A percentile compares a stretch with the other conserved stretches of the same genome.
phyloP scores from a whole-genome alignment of 768 basidiomycete species.

The Russula sp. region DNA sequence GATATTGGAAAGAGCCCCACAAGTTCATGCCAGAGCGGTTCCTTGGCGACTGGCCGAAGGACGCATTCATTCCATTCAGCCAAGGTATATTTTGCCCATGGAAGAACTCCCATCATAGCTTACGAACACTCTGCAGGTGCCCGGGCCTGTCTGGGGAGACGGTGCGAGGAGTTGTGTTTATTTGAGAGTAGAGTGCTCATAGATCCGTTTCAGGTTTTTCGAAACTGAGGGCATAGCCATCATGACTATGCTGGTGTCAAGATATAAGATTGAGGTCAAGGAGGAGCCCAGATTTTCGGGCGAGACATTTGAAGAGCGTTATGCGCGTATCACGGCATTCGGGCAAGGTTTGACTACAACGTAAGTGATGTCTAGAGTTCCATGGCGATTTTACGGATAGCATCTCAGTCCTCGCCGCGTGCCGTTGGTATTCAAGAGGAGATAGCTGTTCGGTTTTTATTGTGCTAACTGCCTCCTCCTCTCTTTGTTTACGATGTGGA shows the following conservation, averaged over 20 bases:
- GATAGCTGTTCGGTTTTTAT: not conserved
- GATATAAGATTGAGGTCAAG: slow-evolving; percentile 48
- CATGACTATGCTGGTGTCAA: slow-evolving; percentile 45
- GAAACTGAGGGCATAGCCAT: slow-evolving; percentile 50
- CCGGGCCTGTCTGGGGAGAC: not conserved
- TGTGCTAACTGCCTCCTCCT: no score
- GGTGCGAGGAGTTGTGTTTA: not conserved
- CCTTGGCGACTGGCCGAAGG: slow-evolving; percentile 36
- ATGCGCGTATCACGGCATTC: slow-evolving; percentile 29
- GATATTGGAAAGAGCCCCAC: slow-evolving; percentile 54
- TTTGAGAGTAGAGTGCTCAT: no score
- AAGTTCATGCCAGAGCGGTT: slow-evolving; percentile 44
- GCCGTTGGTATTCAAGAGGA: slow-evolving; percentile 30
- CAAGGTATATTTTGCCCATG: slow-evolving; percentile 18
- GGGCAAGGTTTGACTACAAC: slow-evolving; percentile 6
- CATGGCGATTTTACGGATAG: no score
- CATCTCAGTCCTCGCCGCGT: slow-evolving; percentile 24
- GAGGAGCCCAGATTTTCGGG: slow-evolving; percentile 47
- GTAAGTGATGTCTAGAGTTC: slow-evolving; percentile 4
- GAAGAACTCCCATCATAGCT: not conserved
- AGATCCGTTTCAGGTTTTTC: slow-evolving; percentile 32
- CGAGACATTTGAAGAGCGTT: slow-evolving; percentile 47
- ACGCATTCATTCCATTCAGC: slow-evolving; percentile 39
- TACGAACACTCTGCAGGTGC: not conserved
- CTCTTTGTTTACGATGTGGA: no score